A percentile compares a stretch with the other conserved stretches of the same genome.
Evolutionary conservation across 768 basidiomycete species (phyloP).

Genomic region (Russula dissimulans): DNA sequence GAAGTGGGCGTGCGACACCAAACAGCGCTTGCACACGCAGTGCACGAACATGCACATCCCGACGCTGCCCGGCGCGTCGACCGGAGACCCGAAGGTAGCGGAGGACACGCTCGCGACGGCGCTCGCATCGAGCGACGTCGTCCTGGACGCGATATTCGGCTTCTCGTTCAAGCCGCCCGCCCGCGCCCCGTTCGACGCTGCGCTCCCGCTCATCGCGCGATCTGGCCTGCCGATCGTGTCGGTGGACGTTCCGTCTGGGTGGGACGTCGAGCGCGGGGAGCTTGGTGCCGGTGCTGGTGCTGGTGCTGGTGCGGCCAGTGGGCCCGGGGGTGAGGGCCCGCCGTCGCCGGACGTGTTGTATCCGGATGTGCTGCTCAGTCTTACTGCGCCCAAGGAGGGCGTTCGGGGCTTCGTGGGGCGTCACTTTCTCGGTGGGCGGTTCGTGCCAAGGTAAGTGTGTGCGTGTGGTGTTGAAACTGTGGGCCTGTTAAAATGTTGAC

Average conservation of each 20-base stretch:
- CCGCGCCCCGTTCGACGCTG: constrained; percentile 76
- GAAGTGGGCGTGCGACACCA: no score
- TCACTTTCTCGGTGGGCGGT: constrained; percentile 92
- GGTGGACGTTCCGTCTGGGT: constrained; percentile 94
- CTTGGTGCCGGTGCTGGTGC: neutral
- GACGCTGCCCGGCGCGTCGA: constrained; percentile 41
- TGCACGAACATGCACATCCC: constrained; percentile 84
- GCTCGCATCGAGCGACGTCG: constrained; percentile 59
- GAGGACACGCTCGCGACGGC: constrained; percentile 37
- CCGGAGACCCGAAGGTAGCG: constrained; percentile 29
- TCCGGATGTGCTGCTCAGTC: constrained; percentile 75
- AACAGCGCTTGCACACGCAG: constrained; percentile 71
- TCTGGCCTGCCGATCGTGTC: constrained; percentile 78
- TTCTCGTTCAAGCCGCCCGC: constrained; percentile 94
- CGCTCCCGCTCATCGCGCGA: constrained; percentile 54
- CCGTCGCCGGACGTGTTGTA: constrained; percentile 37
- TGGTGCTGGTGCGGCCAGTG: neutral
- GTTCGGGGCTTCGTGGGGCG: constrained; percentile 65
- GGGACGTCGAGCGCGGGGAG: constrained; percentile 84
- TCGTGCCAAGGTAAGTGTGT: constrained; percentile 68
- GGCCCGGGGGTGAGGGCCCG: neutral
- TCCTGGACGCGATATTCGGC: constrained; percentile 95
- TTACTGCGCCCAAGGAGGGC: constrained; percentile 93
- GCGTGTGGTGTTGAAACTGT: no score
- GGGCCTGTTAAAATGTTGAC: no score